Base-by-base conservation (phyloP, 495 filamentous ascomycete species). In the Friedmanniomyces endolithicus region DNA sequence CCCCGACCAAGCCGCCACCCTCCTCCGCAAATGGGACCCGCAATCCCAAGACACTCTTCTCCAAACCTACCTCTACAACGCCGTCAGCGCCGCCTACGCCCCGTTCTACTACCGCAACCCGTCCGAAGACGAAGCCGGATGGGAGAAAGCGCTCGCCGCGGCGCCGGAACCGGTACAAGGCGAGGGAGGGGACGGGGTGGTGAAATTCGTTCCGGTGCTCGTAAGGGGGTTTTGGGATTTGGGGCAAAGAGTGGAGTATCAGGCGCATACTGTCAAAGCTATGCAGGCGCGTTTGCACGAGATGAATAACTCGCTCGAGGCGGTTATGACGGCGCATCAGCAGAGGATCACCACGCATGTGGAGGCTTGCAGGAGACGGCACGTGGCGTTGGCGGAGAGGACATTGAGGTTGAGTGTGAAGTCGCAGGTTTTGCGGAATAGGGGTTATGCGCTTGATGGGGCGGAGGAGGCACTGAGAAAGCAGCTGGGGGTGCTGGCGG, bases 11-110 rank as follows among this genome's bases (percentile, higher is more conserved):
- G 88, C 96, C 48, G 69, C 78, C 50, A 75, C 83, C 20, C 76
- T 96, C 55, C 74, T 78, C 40, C 75, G 83, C 33, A 95, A 95
- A 74, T 99, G 92, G 92, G 77, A 88, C 58, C 79, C 86, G 1
- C 66, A 71, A 8, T 79, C 74, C 63, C 79, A 77, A 11, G 74
- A 79, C 56, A 94, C 87, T 55, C 82, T 78, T 6, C 94, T 99
- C 72, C 83, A 88, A 63, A 74, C 84, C 51, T 97, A 98, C 67
- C 85, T 96, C 67, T 98, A 97, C 73, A 97, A 98, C 70, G 77
- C 84, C 59, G 87, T 95, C 52, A 80, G 82, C 17, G 81, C 88
- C 59, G 80, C 86, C 19, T 73, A 78, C 50, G 84, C 85, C 8
- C 86, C 88, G 2, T 90, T 87, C 70, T 96, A 86, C 69, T 79